A percentile compares a stretch with the other conserved stretches of the same genome.
Conservation (phyloP, 2,329 filamentous ascomycete species). For the Didymella pinodella region DNA sequence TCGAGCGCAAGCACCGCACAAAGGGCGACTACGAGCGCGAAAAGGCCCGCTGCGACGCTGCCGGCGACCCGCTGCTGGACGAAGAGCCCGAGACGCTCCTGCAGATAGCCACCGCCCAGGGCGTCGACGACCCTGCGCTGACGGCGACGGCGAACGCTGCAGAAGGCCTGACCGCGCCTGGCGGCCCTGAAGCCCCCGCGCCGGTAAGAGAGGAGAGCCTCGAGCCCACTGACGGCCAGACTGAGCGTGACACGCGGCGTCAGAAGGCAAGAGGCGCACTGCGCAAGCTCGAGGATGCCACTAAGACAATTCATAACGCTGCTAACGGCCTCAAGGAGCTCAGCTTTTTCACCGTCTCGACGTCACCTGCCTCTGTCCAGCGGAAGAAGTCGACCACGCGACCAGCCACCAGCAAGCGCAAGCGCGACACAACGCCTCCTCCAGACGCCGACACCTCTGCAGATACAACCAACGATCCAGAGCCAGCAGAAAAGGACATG, state of each 20-base stretch:
- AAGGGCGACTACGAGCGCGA: slow-evolving; percentile 60
- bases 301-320: slow-evolving; percentile 45
- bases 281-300: slow-evolving; percentile 48
- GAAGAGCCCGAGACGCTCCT: slow-evolving; percentile 52
- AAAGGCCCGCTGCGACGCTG: slow-evolving; percentile 65
- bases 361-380: slow-evolving; percentile 27
- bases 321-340: slow-evolving; percentile 48
- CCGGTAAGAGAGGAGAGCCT: slow-evolving; percentile 65
- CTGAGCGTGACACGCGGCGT: slow-evolving; percentile 69
- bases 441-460: slow-evolving; percentile 20
- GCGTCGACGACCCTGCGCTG: slow-evolving; percentile 26
- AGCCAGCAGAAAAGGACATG: slow-evolving; percentile 40
- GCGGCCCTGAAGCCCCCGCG: slow-evolving; percentile 12
- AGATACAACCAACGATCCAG: slow-evolving; percentile 32
- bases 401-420: slow-evolving; percentile 59
- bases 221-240: slow-evolving; percentile 75
- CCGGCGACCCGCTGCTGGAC: slow-evolving; percentile 71
- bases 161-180: slow-evolving; percentile 18
- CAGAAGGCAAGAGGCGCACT: slow-evolving; percentile 58
- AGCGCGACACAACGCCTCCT: slow-evolving; percentile 59
- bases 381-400: slow-evolving; percentile 36
- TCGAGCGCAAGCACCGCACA: slow-evolving; percentile 72
- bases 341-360: slow-evolving; percentile 34
- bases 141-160: slow-evolving; percentile 24
- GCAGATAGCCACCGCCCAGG: slow-evolving; percentile 33